These are phyloP conservation scores for Trichosporon ovoides DNA, from an alignment of 1,284 basidiomycete genomes.

Conservation along the genomic window DNA sequence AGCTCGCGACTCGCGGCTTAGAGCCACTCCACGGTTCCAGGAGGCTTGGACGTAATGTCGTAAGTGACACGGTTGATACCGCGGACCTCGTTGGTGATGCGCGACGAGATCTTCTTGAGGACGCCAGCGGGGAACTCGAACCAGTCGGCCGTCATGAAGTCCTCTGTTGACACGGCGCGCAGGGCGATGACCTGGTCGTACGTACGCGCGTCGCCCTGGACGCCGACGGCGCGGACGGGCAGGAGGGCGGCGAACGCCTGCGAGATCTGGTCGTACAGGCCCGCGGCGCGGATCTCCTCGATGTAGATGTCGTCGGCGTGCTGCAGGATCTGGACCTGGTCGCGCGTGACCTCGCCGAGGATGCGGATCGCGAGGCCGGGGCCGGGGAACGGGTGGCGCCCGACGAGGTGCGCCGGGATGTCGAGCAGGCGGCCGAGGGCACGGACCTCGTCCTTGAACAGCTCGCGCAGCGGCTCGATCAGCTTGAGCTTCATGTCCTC, in stretches of 20 bases:
- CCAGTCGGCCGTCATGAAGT: slow-evolving; percentile 98
- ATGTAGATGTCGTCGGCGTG: slow-evolving; percentile 95
- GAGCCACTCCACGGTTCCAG: slow-evolving; percentile 58
- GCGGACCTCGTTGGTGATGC: slow-evolving; percentile 87
- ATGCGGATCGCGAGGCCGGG: slow-evolving; percentile 99
- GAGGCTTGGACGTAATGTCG: slow-evolving; percentile 97
- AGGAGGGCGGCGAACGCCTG: slow-evolving; percentile 96
- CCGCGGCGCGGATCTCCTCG: slow-evolving; percentile 90
- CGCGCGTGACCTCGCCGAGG: slow-evolving; percentile 85
- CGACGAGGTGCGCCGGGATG: slow-evolving; percentile 89
- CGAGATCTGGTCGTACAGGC: slow-evolving; percentile 87
- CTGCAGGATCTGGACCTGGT: slow-evolving; percentile 92
- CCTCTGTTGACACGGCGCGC: slow-evolving; percentile 85
- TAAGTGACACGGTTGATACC: slow-evolving; percentile 93
- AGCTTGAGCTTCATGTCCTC: slow-evolving; percentile 99
- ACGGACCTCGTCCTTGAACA: slow-evolving; percentile 99
- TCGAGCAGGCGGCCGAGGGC: slow-evolving; percentile 82
- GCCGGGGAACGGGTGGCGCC: slow-evolving; percentile 98
- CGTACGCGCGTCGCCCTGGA: slow-evolving; percentile 94
- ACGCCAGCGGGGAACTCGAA: slow-evolving; percentile 93
- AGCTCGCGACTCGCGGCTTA: slow-evolving; percentile 17
- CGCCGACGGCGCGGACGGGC: slow-evolving; percentile 95
- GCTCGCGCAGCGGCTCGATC: slow-evolving; percentile 93
- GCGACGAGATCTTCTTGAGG: slow-evolving; percentile 83
- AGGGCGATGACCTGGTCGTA: slow-evolving; percentile 91